Percentiles rank a stretch among this genome's conserved stretches.
Evolutionary conservation across 2,329 filamentous ascomycete genomes (phyloP).

Genomic region (Aspergillus sergii): DNA sequence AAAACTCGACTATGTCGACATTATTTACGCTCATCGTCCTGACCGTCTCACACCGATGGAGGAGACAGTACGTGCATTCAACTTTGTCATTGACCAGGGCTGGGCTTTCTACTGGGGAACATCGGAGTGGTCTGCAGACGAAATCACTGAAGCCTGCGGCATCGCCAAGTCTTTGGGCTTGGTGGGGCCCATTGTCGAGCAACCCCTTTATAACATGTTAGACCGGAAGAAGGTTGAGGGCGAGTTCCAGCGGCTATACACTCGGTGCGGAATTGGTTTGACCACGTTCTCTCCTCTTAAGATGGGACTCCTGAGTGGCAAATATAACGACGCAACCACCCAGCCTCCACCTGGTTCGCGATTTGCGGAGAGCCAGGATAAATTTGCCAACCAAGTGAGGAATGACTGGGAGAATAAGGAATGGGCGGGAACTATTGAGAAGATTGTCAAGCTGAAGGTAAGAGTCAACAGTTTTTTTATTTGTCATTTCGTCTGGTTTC

Average conservation of each 20-base stretch:
- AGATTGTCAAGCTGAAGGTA: slow-evolving; percentile 55
- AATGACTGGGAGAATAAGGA: slow-evolving; percentile 48
- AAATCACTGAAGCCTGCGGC: slow-evolving; percentile 66
- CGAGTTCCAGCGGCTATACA: slow-evolving; percentile 64
- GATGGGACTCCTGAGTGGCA: slow-evolving; percentile 65
- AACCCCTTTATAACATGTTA: slow-evolving; percentile 69
- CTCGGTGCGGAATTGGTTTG: slow-evolving; percentile 62
- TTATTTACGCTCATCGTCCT: slow-evolving; percentile 72
- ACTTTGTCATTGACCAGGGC: slow-evolving; percentile 68
- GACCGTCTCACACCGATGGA: slow-evolving; percentile 70
- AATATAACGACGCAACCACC: slow-evolving; percentile 66
- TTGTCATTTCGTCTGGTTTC: too few species aligned
- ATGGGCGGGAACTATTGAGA: slow-evolving; percentile 52
- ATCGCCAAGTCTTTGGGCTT: slow-evolving; percentile 63
- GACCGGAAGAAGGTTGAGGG: slow-evolving; percentile 63
- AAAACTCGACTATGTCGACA: slow-evolving; percentile 68
- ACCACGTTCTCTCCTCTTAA: slow-evolving; percentile 67
- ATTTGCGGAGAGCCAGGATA: slow-evolving; percentile 58
- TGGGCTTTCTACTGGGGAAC: slow-evolving; percentile 74
- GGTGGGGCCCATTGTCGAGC: slow-evolving; percentile 57
- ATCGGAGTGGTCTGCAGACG: slow-evolving; percentile 68
- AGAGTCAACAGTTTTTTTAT: too few species aligned
- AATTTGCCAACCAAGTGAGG: slow-evolving; percentile 55
- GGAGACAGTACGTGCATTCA: slow-evolving; percentile 72
- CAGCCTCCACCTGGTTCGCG: slow-evolving; percentile 57